phyloP scores from a whole-genome alignment of 2,329 filamentous ascomycete genomes.

The Fusarium sp. region DNA sequence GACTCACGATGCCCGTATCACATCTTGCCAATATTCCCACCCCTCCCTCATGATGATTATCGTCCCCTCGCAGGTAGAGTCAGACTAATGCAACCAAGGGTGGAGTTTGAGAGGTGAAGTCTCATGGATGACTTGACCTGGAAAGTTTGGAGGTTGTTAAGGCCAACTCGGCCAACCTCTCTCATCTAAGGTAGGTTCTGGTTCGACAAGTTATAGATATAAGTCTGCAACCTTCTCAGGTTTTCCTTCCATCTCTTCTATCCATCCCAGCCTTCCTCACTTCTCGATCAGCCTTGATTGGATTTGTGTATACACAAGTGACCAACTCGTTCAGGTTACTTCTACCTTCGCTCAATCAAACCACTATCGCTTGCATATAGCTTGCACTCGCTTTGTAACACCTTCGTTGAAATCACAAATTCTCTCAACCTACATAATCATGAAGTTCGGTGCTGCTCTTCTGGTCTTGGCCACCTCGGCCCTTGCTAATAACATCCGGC shows the following conservation, averaged over 20 bases:
- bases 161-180: slow-evolving; percentile 22
- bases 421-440: slow-evolving; percentile 22
- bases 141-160: slow-evolving; percentile 34
- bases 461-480: slow-evolving; percentile 40
- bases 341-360: slow-evolving; percentile 39
- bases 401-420: slow-evolving; percentile 27
- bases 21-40: slow-evolving; percentile 36
- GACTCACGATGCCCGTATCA: slow-evolving; percentile 39
- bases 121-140: slow-evolving; percentile 21
- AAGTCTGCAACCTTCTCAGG: slow-evolving; percentile 29
- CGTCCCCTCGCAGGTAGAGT: slow-evolving; percentile 28
- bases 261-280: slow-evolving; percentile 26
- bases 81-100: slow-evolving; percentile 36
- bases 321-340: slow-evolving; percentile 47
- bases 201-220: slow-evolving; percentile 33
- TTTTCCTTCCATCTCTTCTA: slow-evolving; percentile 24
- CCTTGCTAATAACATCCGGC: slow-evolving; percentile 33
- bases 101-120: slow-evolving; percentile 33
- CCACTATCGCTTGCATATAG: slow-evolving; percentile 30
- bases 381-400: slow-evolving; percentile 29
- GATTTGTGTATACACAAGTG: slow-evolving; percentile 32
- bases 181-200: slow-evolving; percentile 1
- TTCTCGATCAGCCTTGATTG: slow-evolving; percentile 13
- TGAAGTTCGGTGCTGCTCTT: slow-evolving; percentile 41
- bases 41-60: slow-evolving; percentile 34